Evolutionary conservation across 2,329 filamentous ascomycete species (phyloP), one percentile per base, ranked within the genome.

Genomic region (Penicillium expansum): DNA sequence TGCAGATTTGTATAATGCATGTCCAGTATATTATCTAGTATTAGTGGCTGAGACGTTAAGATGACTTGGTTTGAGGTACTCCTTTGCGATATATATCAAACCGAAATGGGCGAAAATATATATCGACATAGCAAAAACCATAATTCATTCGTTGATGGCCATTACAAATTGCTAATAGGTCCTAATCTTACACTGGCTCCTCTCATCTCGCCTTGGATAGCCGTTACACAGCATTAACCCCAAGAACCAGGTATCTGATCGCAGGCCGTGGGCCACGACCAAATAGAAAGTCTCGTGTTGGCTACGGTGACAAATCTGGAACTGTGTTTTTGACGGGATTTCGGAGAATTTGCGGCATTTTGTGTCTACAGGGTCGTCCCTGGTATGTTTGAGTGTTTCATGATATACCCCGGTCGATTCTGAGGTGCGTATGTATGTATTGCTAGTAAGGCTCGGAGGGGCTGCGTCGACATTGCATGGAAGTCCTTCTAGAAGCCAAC

Each of bases 221-320:
- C 13, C 10, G 27, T 56, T 35, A 52, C 54, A 56, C 54, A 14
- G n/a, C 48, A 39, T 52, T 30, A 41, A 24, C 45, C 20, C 48
- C 48, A 52, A 45, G 33, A 20, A 38, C 33, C 39, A 45, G 53
- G 32, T 32, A 16, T 45, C 41, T 39, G 39, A 41, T 39, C 18
- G 14, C 18, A 18, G 35, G n/a, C 1, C 1, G 24, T 39, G 38
- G 52, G 9, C 48, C 27, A 22, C 33, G 33, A 56, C 32, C 29
- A 41, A 45, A 56, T 38, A 45, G 22, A 38, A 51, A n/a, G 39
- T 50, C 53, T 33, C 51, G 43, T 39, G 27, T 41, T 39, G 9
- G 18, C 18, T 32, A 39, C 11, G 24, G 10, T 5, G 9, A 48
- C 30, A n/a, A 14, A 38, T 48, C n/a, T 37, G 9, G 49, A 22